Evolutionary conservation across 192 early-diverging fungal species (phyloP).

Genomic region (Coemansia sp.): DNA sequence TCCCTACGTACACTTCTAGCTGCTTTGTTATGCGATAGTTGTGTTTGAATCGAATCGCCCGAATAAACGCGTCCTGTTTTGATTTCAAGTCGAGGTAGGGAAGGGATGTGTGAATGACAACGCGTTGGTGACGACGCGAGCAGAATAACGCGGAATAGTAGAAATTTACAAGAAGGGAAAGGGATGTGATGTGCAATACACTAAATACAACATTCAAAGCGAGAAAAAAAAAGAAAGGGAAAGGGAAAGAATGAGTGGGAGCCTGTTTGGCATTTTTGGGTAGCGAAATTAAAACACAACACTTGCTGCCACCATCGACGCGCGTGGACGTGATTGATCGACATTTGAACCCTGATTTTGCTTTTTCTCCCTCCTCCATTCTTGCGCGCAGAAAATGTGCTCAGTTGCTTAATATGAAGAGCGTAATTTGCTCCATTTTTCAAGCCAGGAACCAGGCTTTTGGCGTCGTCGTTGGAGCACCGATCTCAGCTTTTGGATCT

Average conservation of each 20-base stretch:
- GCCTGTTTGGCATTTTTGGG: no score
- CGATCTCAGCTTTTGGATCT: slow-evolving; percentile 10
- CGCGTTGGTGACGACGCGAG: not conserved
- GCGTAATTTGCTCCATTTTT: no score
- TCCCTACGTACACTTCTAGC: not conserved
- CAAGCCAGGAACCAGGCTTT: not conserved
- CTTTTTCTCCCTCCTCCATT: not conserved
- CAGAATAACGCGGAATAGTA: not conserved
- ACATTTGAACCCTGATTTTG: not conserved
- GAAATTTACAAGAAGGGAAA: slow-evolving; percentile 2
- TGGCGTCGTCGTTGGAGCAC: not conserved
- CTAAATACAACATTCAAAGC: not conserved
- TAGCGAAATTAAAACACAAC: slow-evolving; percentile 1
- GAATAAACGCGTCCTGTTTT: slow-evolving; percentile 3
- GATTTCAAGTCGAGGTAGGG: not conserved
- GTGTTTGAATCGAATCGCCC: not conserved
- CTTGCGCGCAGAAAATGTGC: no score
- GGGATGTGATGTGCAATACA: not conserved
- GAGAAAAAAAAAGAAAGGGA: slow-evolving; percentile 4
- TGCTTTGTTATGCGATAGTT: not conserved
- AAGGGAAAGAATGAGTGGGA: slow-evolving; percentile 3
- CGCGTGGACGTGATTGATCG: slow-evolving; percentile 1
- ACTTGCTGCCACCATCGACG: slow-evolving; percentile 9
- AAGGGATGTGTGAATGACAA: not conserved
- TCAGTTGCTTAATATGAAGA: no score